These are phyloP conservation scores for Fusarium temperatum DNA, from an alignment of 2,329 filamentous ascomycete species.

Conservation along the genomic window DNA sequence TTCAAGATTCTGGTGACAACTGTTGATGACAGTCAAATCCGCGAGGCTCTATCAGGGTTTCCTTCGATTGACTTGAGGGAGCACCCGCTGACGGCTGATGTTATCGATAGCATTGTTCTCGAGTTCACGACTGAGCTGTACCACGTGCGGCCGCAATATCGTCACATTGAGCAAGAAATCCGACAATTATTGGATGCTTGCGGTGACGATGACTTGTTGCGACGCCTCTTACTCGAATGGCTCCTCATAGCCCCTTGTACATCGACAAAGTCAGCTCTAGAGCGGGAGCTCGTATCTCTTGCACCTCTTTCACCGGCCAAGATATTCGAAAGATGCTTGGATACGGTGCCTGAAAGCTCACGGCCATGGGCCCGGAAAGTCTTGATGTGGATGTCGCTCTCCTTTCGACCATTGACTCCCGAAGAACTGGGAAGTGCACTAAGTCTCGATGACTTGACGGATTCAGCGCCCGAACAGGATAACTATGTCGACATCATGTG, in stretches of 20 bases:
- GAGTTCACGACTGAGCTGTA: neutral
- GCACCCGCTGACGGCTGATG: neutral
- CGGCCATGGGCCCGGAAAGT: neutral
- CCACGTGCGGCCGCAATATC: neutral
- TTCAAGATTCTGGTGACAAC: neutral
- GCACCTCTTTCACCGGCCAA: neutral
- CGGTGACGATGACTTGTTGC: neutral
- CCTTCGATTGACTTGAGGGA: neutral
- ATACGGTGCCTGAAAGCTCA: no score
- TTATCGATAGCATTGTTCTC: neutral
- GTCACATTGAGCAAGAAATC: neutral
- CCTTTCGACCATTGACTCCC: neutral
- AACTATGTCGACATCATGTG: neutral
- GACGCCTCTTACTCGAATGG: rapidly evolving
- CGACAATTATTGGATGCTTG: neutral
- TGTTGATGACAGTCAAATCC: neutral
- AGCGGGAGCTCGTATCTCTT: neutral
- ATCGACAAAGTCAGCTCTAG: neutral
- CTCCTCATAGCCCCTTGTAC: neutral
- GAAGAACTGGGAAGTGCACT: neutral
- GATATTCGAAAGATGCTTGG: neutral
- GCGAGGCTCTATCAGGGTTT: neutral
- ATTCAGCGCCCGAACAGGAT: rapidly evolving
- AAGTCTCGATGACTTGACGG: neutral
- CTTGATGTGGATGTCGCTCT: neutral